These are phyloP conservation scores for Daldinia eschscholtzii DNA, from an alignment of 2,329 filamentous ascomycete species.

Conservation along the genomic window DNA sequence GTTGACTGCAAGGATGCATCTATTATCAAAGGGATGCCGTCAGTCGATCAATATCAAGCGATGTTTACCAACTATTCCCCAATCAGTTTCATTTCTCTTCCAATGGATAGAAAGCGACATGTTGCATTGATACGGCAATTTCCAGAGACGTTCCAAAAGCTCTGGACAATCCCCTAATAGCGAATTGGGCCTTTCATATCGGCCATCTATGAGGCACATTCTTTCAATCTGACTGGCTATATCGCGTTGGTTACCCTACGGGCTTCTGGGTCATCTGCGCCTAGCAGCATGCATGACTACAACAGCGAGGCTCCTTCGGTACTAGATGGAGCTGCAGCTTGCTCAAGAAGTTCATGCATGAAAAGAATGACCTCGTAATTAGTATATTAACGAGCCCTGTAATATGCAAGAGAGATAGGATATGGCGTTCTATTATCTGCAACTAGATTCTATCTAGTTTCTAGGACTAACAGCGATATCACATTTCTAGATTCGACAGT, in stretches of 20 bases:
- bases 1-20: slow-evolving; percentile 23
- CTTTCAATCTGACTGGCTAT: slow-evolving; percentile 19
- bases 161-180: slow-evolving; percentile 32
- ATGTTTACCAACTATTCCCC: slow-evolving; percentile 36
- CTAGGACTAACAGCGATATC: slow-evolving; percentile 31
- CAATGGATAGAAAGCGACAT: slow-evolving; percentile 29
- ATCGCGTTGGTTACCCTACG: slow-evolving; percentile 23
- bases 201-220: slow-evolving; percentile 11
- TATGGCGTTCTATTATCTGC: slow-evolving; percentile 20
- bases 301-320: slow-evolving; percentile 24
- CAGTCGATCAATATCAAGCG: slow-evolving; percentile 38
- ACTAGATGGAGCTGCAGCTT: slow-evolving; percentile 28
- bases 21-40: slow-evolving; percentile 39
- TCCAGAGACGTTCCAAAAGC: slow-evolving; percentile 32
- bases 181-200: slow-evolving; percentile 32
- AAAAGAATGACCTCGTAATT: slow-evolving; percentile 21
- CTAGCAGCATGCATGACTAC: slow-evolving; percentile 36
- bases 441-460: slow-evolving; percentile 21
- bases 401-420: slow-evolving; percentile 14
- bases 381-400: slow-evolving; percentile 20
- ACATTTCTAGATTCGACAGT: slow-evolving; percentile 28
- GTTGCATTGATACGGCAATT: slow-evolving; percentile 41
- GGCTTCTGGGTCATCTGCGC: slow-evolving; percentile 25
- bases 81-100: slow-evolving; percentile 41
- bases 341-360: slow-evolving; percentile 23